Percentiles rank a stretch among this genome's conserved stretches.
phyloP scores from a whole-genome alignment of 495 filamentous ascomycete genomes.

The Tetracladium marchalianum region DNA sequence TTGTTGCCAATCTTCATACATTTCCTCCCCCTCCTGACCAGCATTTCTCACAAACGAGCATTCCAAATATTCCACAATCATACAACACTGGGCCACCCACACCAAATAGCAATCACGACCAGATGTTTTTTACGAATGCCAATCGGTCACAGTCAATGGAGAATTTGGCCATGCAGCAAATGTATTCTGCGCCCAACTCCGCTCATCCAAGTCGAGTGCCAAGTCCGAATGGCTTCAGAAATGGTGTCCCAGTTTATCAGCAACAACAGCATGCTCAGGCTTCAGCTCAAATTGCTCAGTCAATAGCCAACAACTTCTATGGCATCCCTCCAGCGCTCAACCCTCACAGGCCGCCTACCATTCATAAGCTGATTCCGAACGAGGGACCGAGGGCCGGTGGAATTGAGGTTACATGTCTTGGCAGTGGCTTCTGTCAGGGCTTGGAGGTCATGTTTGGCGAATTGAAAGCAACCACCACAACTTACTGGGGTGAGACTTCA shows the following conservation, averaged over 20 bases:
- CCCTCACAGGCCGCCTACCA: conserved; percentile 40
- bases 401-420: conserved; percentile 75
- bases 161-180: conserved; percentile 39
- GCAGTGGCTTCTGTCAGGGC: conserved; percentile 67
- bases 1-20: conserved; percentile 25
- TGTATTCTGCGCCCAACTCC: conserved; percentile 60
- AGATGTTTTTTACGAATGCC: conserved; percentile 39
- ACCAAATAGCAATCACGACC: conserved; percentile 39
- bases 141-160: conserved; percentile 45
- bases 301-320: conserved; percentile 24
- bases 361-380: conserved; percentile 68
- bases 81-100: conserved; percentile 54
- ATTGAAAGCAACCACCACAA: conserved; percentile 64
- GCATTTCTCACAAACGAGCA: conserved; percentile 6
- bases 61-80: conserved; percentile 25
- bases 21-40: conserved; percentile 24
- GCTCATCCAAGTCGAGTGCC: conserved; percentile 44
- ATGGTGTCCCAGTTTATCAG: conserved; percentile 28
- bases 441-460: conserved; percentile 85
- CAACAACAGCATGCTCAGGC: conserved; percentile 21
- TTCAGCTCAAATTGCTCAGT: conserved; percentile 27
- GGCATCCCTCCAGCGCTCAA: conserved; percentile 24
- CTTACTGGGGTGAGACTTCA: conserved; percentile 71
- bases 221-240: conserved; percentile 37
- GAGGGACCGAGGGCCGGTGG: conserved; percentile 77